Evolutionary conservation across 108 stramenopile species (phyloP), one percentile per base, ranked within the genome.

Genomic region (Aurantiochytrium sp.): DNA sequence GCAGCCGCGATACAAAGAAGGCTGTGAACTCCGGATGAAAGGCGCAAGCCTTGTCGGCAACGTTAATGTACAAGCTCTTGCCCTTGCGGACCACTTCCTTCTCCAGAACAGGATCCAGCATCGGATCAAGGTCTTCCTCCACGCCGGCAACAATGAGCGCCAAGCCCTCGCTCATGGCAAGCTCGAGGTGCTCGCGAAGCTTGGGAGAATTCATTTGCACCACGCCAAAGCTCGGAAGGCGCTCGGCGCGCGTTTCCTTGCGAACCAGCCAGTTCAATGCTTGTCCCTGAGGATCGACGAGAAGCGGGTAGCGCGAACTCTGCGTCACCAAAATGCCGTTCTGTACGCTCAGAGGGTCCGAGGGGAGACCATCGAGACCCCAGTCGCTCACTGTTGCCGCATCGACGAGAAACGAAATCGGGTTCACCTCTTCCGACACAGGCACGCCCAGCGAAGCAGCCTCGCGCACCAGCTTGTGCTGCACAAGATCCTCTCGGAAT

Each of bases 291-390:
- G 97, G 97, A 89, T 97, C 97, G 76, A 97, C 92, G 58, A 97
- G 92, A 10, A 97, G 93, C 58, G 97, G 97, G 83, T 93, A 96
- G 25, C 97, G 92, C 58, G 95, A 95, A 44, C 94, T 95, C 43
- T 92, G 95, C n/a, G 97, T 97, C 35, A 97, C 97, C 60, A 97
- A 92, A 76, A 97, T 97, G 49, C 97, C 97, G 92, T 97, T 97
- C 89, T 97, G 96, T 49, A 93, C 96, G 6, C 94, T 94, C n/a
- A 97, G 95, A 12, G 96, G 95, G 88, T 96, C 96, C 21, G 95
- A 95, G 12, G 97, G 97, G 23, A 97, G 89, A 16, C 97, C 97
- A 72, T 97, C 90, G 90, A 96, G 94, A 90, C 95, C 95, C 96
- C 96, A 97, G 88, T 97, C 97, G 64, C 96, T 96, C 58, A 96